Conservation (phyloP, 768 basidiomycete species). For the Termitomyces sp. region DNA sequence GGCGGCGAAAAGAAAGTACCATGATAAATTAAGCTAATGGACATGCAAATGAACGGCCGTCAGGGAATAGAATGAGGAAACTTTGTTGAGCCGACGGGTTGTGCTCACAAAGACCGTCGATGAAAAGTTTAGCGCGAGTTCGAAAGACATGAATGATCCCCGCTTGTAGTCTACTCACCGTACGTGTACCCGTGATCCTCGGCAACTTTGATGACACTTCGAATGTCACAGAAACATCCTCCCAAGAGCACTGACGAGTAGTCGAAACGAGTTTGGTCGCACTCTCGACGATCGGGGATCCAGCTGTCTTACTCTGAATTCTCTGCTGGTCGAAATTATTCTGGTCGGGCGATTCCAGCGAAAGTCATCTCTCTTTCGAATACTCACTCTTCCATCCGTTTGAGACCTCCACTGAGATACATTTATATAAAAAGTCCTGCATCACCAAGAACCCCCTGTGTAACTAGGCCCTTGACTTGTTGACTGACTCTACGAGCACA, state of each 20-base stretch:
- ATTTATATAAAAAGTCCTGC: not conserved
- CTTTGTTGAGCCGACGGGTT: no score
- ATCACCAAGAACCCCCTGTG: no score
- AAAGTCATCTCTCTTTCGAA: no score
- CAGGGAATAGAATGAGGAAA: not conserved
- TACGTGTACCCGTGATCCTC: not conserved
- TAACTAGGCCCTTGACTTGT: not conserved
- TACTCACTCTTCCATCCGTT: no score
- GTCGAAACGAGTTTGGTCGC: not conserved
- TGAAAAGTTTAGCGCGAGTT: not conserved
- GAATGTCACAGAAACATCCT: not conserved
- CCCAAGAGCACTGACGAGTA: no score
- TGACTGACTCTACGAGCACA: not conserved
- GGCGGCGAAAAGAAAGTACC: constrained; percentile 40
- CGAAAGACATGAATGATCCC: not conserved
- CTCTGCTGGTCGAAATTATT: no score
- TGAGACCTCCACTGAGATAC: not conserved
- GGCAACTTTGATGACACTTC: not conserved
- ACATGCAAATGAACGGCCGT: not conserved
- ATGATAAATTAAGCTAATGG: constrained; percentile 16
- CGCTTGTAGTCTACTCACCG: not conserved
- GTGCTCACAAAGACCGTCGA: not conserved
- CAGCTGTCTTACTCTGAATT: not conserved
- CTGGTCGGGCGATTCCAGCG: no score
- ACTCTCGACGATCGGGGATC: not conserved